These are phyloP conservation scores for Saitozyma sp. DNA, from an alignment of 768 basidiomycete species.

Conservation along the genomic window DNA sequence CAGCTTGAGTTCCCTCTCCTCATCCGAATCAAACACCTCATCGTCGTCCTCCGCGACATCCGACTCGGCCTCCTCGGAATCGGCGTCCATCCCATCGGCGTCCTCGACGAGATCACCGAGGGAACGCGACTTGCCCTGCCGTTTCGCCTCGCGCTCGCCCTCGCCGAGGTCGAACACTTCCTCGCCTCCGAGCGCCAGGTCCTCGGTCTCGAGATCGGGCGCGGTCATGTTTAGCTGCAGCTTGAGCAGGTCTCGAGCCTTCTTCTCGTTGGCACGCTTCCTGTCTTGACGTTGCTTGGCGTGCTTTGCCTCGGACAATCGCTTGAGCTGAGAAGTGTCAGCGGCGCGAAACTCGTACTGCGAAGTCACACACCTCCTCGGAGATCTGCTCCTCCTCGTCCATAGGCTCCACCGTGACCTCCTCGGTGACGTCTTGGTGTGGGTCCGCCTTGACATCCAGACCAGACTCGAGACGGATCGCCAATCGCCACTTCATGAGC, in stretches of 20 bases:
- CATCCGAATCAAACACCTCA: conserved; percentile 57
- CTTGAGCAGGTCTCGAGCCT: conserved; percentile 80
- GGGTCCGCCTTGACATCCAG: conserved; percentile 74
- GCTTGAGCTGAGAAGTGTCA: conserved; percentile 65
- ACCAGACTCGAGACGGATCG: conserved; percentile 85
- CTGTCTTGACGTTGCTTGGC: conserved; percentile 76
- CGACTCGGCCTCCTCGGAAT: conserved; percentile 42
- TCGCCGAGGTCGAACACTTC: conserved; percentile 84
- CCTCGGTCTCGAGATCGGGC: conserved; percentile 84
- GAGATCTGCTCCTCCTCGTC: conserved; percentile 89
- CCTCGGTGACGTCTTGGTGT: conserved; percentile 75
- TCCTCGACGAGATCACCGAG: conserved; percentile 58
- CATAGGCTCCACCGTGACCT: conserved; percentile 56
- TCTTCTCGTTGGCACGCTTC: conserved; percentile 82
- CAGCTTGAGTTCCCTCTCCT: conserved; percentile 65
- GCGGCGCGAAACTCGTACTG: conserved; percentile 1
- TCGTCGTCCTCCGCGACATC: conserved; percentile 57
- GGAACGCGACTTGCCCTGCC: conserved; percentile 55
- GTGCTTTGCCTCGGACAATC: conserved; percentile 71
- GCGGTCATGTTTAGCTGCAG: conserved; percentile 98
- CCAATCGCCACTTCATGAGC: conserved; percentile 84
- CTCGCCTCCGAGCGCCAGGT: conserved; percentile 62
- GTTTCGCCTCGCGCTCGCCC: conserved; percentile 58
- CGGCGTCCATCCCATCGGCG: conserved; percentile 53
- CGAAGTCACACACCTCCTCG: conserved; percentile 65